Conservation (phyloP, 2,329 filamentous ascomycete species). For the Cladosporium sp. region DNA sequence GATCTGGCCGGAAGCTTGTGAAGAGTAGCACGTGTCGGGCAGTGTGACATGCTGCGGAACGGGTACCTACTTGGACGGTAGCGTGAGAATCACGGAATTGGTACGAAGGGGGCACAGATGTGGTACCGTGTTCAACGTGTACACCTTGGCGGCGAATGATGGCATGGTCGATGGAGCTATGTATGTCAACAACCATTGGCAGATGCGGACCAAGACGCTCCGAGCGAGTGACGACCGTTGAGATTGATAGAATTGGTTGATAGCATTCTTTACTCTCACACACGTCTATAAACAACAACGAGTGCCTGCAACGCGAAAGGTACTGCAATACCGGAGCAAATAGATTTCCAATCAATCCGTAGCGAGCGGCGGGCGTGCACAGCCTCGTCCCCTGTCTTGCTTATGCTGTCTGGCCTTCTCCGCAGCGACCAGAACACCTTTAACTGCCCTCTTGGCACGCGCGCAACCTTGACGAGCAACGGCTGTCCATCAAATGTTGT, state of each 20-base stretch:
- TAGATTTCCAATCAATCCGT: constrained; percentile 13
- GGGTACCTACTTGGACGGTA: background rate
- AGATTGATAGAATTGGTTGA: background rate
- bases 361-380: background rate
- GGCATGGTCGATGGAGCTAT: background rate
- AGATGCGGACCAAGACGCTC: background rate
- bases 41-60: background rate
- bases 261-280: background rate
- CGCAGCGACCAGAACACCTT: background rate
- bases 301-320: background rate
- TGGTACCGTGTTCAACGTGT: background rate
- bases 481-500: background rate
- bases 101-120: background rate
- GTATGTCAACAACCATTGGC: background rate
- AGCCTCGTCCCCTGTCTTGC: constrained; percentile 9
- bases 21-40: background rate
- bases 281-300: background rate
- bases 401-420: background rate
- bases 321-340: constrained; percentile 6
- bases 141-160: background rate
- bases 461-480: background rate
- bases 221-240: background rate
- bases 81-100: background rate
- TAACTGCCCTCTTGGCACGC: background rate
- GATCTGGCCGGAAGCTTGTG: background rate